These are phyloP conservation scores for Acer saccharum DNA, from an alignment of 345 rosid genomes.

Conservation along the genomic window DNA sequence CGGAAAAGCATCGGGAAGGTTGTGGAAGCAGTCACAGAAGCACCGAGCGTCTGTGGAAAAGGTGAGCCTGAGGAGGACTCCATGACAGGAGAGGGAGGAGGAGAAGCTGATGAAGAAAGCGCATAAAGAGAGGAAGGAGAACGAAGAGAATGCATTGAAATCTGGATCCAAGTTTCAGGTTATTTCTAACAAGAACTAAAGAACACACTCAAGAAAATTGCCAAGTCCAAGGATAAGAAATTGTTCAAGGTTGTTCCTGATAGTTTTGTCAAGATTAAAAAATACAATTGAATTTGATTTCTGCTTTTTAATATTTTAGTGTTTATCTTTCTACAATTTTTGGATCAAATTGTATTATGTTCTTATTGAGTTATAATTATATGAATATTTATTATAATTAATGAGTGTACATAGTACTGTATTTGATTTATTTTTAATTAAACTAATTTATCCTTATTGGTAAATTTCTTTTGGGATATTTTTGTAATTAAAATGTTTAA, in stretches of 20 bases:
- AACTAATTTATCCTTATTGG: no score
- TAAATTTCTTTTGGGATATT: no score
- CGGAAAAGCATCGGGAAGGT: constrained; percentile 81
- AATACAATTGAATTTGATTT: constrained; percentile 1
- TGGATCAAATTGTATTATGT: not conserved
- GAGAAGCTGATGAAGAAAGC: constrained; percentile 82
- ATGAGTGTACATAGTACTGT: no score
- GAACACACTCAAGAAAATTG: constrained; percentile 81
- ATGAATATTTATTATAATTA: no score
- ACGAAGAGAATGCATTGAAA: constrained; percentile 74
- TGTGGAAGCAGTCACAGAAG: constrained; percentile 62
- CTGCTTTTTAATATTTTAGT: not conserved
- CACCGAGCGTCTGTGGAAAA: constrained; percentile 69
- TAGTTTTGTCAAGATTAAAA: constrained; percentile 37
- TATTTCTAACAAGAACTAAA: constrained; percentile 77
- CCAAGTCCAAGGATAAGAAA: constrained; percentile 77
- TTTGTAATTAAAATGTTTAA: no score
- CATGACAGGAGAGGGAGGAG: constrained; percentile 61
- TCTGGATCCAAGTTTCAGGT: constrained; percentile 80
- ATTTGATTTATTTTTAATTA: no score
- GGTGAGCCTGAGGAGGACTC: constrained; percentile 55
- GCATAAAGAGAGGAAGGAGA: constrained; percentile 53
- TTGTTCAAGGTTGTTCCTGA: constrained; percentile 75
- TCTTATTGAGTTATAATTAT: no score
- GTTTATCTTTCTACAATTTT: not conserved